Evolutionary conservation across 345 rosid genomes (phyloP), one percentile per base, ranked within the genome.

Genomic region (Gossypium anomalum): DNA sequence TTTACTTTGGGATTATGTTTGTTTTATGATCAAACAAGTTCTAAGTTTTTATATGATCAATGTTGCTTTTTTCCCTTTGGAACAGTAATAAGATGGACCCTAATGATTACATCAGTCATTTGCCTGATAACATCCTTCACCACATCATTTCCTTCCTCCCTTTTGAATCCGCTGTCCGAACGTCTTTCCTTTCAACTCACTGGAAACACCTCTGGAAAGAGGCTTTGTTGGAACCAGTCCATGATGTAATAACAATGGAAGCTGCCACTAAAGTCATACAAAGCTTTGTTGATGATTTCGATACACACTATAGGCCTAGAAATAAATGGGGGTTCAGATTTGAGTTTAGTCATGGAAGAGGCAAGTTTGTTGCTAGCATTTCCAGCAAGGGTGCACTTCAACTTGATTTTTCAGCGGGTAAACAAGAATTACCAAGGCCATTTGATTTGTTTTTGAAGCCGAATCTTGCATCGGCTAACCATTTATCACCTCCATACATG

Each of bases 181-280:
- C 71, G 4, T 11, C 34, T 9, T 47, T 67, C 14, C 41, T 67
- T 45, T 67, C 41, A 47, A 67, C 71, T 22, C 41, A 47, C 17
- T 67, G 71, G 71, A 67, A 67, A 13, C 56, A 45, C 34, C 38
- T 67, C 4, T 67, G 70, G 70, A 67, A 49, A 23, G 57, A 48
- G 20, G 71, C 43, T 48, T 48, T 67, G 43, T 67, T 47, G 43
- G 22, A 27, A 7, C 48, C 3, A 0, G 55, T 47, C 34, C 53
- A 3, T 13, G 71, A 14, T 67, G 38, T 6, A 22, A 20, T 2
- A 4, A 67, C 41, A 47, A 45, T 23, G 5, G 38, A 14, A 47
- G 56, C 52, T 22, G 38, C 71, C 29, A 4, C 47, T 47, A 3
- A 9, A 20, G 13, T 12, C 17, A 22, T 47, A 12, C 16, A 9